These are phyloP conservation scores for Pseudogymnoascus sp. DNA, from an alignment of 2,329 filamentous ascomycete species.

Conservation along the genomic window DNA sequence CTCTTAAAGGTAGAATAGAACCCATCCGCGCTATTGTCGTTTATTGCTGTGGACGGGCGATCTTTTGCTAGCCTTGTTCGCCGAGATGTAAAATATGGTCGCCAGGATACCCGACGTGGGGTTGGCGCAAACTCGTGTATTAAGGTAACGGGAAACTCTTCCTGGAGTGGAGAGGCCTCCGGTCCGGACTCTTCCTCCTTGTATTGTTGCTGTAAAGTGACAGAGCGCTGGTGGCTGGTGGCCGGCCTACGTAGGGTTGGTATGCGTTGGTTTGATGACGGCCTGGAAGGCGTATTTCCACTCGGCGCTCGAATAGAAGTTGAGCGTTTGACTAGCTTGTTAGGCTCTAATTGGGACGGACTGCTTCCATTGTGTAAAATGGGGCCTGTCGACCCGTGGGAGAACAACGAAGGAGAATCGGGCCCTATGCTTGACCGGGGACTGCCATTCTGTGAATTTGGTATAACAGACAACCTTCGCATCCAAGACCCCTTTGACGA, in stretches of 20 bases:
- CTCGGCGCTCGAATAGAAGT: slow-evolving; percentile 47
- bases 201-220: slow-evolving; percentile 54
- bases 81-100: slow-evolving; percentile 28
- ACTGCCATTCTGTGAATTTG: slow-evolving; percentile 58
- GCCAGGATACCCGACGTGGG: slow-evolving; percentile 23
- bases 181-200: slow-evolving; percentile 21
- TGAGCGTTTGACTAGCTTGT: slow-evolving; percentile 72
- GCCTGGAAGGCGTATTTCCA: slow-evolving; percentile 37
- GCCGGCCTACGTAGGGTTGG: slow-evolving; percentile 65
- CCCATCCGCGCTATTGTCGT: slow-evolving; percentile 21
- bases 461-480: slow-evolving; percentile 60
- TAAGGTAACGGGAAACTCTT: slow-evolving; percentile 14
- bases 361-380: slow-evolving; percentile 42
- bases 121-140: slow-evolving; percentile 18
- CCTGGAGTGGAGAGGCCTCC: slow-evolving; percentile 12
- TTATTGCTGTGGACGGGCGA: slow-evolving; percentile 21
- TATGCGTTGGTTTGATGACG: slow-evolving; percentile 54
- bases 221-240: slow-evolving; percentile 72
- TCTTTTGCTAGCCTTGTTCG: slow-evolving; percentile 27
- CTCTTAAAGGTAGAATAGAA: slow-evolving; percentile 25
- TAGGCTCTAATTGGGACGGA: slow-evolving; percentile 49
- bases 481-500: slow-evolving; percentile 67
- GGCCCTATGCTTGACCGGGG: slow-evolving; percentile 57
- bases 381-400: slow-evolving; percentile 59
- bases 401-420: slow-evolving; percentile 60